Conservation (phyloP, 805 yeast genomes). For the Starmera dryadoides region DNA sequence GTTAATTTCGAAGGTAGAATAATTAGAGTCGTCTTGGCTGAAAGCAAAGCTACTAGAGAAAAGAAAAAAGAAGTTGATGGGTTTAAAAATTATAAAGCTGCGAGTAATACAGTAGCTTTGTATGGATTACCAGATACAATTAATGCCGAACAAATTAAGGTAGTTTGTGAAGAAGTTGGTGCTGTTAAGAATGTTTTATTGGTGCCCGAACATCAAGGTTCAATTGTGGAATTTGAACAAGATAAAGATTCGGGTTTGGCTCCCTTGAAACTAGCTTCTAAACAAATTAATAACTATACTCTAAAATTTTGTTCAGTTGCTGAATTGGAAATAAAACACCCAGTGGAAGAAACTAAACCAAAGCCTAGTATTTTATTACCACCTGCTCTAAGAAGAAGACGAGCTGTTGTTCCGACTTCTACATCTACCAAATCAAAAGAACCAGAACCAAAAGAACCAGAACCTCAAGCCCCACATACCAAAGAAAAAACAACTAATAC, state of each 20-base stretch:
- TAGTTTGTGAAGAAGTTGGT: constrained; percentile 25
- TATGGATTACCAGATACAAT: constrained; percentile 29
- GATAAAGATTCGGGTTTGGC: constrained; percentile 45
- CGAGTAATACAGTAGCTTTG: constrained; percentile 18
- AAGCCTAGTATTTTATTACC: not conserved
- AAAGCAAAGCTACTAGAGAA: constrained; percentile 28
- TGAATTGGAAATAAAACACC: constrained; percentile 20
- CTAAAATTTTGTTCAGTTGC: constrained; percentile 26
- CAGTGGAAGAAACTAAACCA: not conserved
- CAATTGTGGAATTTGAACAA: constrained; percentile 39
- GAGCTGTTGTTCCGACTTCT: not conserved
- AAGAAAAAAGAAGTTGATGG: constrained; percentile 21
- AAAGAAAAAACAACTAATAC: not conserved
- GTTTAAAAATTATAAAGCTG: constrained; percentile 9
- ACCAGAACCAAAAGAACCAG: not conserved
- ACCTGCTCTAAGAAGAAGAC: not conserved
- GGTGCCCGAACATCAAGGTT: constrained; percentile 38
- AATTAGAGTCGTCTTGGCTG: constrained; percentile 43
- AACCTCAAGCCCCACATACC: not conserved
- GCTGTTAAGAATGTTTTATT: constrained; percentile 35
- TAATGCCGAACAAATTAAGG: constrained; percentile 26
- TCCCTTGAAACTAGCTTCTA: constrained; percentile 33
- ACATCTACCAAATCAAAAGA: too few relatives aligned
- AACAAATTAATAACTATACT: constrained; percentile 25
- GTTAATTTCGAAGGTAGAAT: constrained; percentile 36